These are phyloP conservation scores for Podospora australis DNA, from an alignment of 495 filamentous ascomycete species.

Conservation along the genomic window DNA sequence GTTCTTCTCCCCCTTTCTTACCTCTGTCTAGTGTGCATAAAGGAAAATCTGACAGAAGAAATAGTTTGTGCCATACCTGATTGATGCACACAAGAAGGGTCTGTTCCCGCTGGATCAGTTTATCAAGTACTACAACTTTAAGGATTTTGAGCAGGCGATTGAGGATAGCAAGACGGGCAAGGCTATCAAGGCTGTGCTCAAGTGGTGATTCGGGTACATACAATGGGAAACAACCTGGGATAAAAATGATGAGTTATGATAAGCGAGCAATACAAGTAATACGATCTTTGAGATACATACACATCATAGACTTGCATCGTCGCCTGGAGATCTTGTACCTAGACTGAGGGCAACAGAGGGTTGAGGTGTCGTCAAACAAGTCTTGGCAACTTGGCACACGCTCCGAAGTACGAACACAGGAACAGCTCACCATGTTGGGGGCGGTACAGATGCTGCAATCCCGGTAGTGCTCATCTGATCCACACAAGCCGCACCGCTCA, in stretches of 20 bases:
- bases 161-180: conserved; percentile 21
- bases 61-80: conserved; percentile 33
- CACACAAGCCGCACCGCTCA: too few relatives aligned
- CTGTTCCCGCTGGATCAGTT: conserved; percentile 39
- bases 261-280: too few relatives aligned
- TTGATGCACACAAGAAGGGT: conserved; percentile 36
- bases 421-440: too few relatives aligned
- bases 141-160: conserved; percentile 21
- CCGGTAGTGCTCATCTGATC: too few relatives aligned
- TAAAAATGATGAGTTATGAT: neutral
- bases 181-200: conserved; percentile 25
- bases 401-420: too few relatives aligned
- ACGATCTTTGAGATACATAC: too few relatives aligned
- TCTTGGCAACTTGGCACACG: too few relatives aligned
- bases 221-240: neutral
- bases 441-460: too few relatives aligned
- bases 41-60: conserved; percentile 22
- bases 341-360: too few relatives aligned
- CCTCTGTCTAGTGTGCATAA: conserved; percentile 2
- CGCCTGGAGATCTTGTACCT: too few relatives aligned
- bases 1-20: conserved; percentile 4
- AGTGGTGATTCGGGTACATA: conserved; percentile 6
- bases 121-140: conserved; percentile 21
- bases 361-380: too few relatives aligned
- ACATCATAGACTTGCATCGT: too few relatives aligned